Evolutionary conservation across 768 basidiomycete species (phyloP).

Genomic region (Boletus sensibilis): DNA sequence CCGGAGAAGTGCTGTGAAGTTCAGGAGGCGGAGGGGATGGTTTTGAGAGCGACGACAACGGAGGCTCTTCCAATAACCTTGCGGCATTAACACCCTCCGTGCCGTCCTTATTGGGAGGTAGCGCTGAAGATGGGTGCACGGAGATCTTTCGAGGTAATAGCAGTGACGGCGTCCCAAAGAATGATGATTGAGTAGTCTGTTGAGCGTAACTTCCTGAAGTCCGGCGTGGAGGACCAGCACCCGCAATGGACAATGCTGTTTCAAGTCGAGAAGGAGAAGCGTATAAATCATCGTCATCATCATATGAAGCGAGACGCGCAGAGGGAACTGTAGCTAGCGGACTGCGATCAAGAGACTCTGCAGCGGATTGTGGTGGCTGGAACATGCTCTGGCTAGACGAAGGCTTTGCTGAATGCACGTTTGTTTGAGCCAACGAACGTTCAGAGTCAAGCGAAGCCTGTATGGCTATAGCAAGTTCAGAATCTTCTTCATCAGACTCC

Average conservation of each 20-base stretch:
- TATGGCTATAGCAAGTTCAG: constrained; percentile 57
- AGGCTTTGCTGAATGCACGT: not conserved
- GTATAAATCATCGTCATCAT: constrained; percentile 48
- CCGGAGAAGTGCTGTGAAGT: not conserved
- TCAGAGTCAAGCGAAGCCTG: constrained; percentile 54
- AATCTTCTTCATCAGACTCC: constrained; percentile 49
- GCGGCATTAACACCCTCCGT: not conserved
- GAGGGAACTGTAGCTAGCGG: not conserved
- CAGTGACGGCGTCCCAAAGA: constrained; percentile 41
- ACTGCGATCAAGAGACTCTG: not conserved
- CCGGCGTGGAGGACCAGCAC: constrained; percentile 43
- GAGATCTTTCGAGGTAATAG: constrained; percentile 20
- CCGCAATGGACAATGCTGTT: constrained; percentile 66
- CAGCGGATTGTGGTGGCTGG: constrained; percentile 7
- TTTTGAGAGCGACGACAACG: constrained; percentile 3
- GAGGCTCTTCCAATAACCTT: constrained; percentile 5
- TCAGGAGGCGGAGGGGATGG: not conserved
- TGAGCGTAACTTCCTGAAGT: constrained; percentile 11
- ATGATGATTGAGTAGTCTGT: constrained; percentile 19
- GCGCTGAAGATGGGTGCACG: not conserved
- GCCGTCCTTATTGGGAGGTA: not conserved
- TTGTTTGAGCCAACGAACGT: not conserved
- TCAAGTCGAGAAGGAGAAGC: constrained; percentile 58
- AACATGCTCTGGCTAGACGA: constrained; percentile 1
- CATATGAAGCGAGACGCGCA: constrained; percentile 3